Conservation (phyloP, 805 yeast genomes). For the Maudiozyma barnettii region DNA sequence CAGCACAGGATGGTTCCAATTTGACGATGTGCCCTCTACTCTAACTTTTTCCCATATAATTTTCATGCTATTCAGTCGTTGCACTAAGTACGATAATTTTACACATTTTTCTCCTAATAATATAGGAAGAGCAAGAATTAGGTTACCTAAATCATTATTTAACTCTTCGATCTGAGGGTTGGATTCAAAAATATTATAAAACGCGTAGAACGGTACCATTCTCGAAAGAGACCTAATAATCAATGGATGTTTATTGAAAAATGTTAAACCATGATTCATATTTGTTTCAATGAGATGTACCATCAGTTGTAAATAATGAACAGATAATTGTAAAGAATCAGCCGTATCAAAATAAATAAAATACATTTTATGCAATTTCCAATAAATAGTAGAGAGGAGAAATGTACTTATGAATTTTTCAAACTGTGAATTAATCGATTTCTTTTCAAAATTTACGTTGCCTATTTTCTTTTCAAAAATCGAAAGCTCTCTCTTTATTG, state of each 20-base stretch:
- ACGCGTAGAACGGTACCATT: slow-evolving; percentile 19
- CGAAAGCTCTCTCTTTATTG: slow-evolving; percentile 17
- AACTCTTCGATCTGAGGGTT: slow-evolving; percentile 12
- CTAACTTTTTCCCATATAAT: slow-evolving; percentile 18
- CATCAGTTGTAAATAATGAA: slow-evolving; percentile 14
- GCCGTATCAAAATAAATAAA: slow-evolving; percentile 17
- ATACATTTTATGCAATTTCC: slow-evolving; percentile 24
- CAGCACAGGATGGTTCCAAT: slow-evolving; percentile 21
- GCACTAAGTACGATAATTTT: slow-evolving; percentile 8
- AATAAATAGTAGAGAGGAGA: slow-evolving; percentile 13
- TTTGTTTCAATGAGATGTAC: slow-evolving; percentile 15
- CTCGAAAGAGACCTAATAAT: slow-evolving; percentile 15
- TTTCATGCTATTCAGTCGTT: slow-evolving; percentile 15
- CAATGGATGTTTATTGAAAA: slow-evolving; percentile 20
- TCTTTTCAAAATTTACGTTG: slow-evolving; percentile 3
- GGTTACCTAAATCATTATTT: slow-evolving; percentile 15
- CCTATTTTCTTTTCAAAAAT: slow-evolving; percentile 12
- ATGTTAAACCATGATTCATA: slow-evolving; percentile 6
- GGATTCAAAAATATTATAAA: slow-evolving; percentile 16
- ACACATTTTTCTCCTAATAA: slow-evolving; percentile 10
- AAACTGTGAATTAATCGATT: slow-evolving; percentile 13
- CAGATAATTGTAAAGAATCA: slow-evolving; percentile 10
- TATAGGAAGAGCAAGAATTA: slow-evolving; percentile 11
- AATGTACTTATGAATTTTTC: slow-evolving; percentile 19
- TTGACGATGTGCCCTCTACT: slow-evolving; percentile 12